A percentile compares a stretch with the other conserved stretches of the same genome.
Conservation (phyloP, 2,329 filamentous ascomycete species). For the Hymenoscyphus linearis region DNA sequence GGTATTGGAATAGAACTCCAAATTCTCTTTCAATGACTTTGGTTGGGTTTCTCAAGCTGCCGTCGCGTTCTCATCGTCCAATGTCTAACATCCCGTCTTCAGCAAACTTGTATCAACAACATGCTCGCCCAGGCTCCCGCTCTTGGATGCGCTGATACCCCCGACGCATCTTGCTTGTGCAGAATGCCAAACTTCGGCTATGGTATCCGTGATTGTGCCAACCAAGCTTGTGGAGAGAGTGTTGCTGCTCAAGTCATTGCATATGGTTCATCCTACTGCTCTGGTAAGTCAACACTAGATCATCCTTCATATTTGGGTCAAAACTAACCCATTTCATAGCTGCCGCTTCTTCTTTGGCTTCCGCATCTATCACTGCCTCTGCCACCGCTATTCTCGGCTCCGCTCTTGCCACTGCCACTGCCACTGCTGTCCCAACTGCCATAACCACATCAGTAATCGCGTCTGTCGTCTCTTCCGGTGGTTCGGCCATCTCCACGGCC, state of each 20-base stretch:
- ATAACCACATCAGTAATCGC: conserved; percentile 22
- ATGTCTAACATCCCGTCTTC: conserved; percentile 14
- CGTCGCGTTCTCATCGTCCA: not conserved
- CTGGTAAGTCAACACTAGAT: conserved; percentile 13
- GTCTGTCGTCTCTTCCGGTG: conserved; percentile 13
- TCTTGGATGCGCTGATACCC: conserved; percentile 35
- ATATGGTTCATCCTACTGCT: conserved; percentile 28
- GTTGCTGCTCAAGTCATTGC: conserved; percentile 27
- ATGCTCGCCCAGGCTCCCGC: conserved; percentile 38
- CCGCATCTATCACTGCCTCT: not conserved
- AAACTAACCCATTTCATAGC: conserved; percentile 1
- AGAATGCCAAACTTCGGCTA: conserved; percentile 39
- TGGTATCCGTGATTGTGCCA: conserved; percentile 43
- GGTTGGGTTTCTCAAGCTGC: not conserved
- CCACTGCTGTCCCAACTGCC: conserved; percentile 6
- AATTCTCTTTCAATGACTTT: not conserved
- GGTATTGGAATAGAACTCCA: not conserved
- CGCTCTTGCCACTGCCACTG: not conserved
- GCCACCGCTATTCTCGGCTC: not conserved
- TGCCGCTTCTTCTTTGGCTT: not conserved
- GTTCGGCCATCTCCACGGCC: conserved; percentile 13
- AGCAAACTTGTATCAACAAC: conserved; percentile 40
- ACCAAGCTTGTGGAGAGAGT: conserved; percentile 35
- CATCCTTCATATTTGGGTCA: too few species aligned
- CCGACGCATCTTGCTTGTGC: conserved; percentile 40